Percentiles rank a stretch among this genome's conserved stretches.
These are phyloP conservation scores for Babesia sp. DNA, from an alignment of 169 alveolate species.

Conservation along the genomic window DNA sequence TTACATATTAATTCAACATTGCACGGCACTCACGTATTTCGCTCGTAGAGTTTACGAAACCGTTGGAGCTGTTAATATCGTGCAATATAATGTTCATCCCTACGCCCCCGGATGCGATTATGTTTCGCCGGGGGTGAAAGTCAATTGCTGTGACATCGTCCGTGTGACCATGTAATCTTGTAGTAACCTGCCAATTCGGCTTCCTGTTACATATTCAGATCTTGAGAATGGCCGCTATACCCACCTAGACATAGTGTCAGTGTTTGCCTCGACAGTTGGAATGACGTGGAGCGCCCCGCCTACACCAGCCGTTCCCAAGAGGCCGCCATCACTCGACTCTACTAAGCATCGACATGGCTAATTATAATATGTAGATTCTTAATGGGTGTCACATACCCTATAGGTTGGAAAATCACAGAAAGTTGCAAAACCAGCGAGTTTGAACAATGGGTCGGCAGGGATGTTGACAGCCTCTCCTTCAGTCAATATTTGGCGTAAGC, in stretches of 20 bases:
- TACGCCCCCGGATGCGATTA: conserved; percentile 78
- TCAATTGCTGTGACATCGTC: conserved; percentile 61
- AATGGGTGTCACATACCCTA: conserved; percentile 5
- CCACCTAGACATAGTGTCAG: conserved; percentile 28
- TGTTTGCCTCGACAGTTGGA: conserved; percentile 43
- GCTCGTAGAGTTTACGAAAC: conserved; percentile 44
- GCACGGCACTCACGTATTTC: conserved; percentile 53
- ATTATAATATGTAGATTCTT: not conserved
- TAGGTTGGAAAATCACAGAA: conserved; percentile 47
- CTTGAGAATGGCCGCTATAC: not conserved
- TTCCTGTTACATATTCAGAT: conserved; percentile 19
- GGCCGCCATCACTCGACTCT: conserved; percentile 48
- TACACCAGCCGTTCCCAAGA: conserved; percentile 62
- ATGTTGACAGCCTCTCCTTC: no score
- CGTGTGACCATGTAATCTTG: conserved; percentile 46
- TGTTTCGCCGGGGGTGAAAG: conserved; percentile 65
- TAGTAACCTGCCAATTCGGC: conserved; percentile 50
- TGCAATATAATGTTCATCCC: conserved; percentile 61
- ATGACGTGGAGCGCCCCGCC: conserved; percentile 56
- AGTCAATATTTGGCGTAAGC: no score
- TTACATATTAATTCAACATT: not conserved
- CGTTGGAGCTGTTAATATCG: conserved; percentile 53
- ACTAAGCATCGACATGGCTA: conserved; percentile 66
- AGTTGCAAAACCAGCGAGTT: conserved; percentile 15
- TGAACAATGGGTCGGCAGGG: conserved; percentile 13